Evolutionary conservation across 805 yeast species (phyloP).

Genomic region (Saccharomyces paradoxus): DNA sequence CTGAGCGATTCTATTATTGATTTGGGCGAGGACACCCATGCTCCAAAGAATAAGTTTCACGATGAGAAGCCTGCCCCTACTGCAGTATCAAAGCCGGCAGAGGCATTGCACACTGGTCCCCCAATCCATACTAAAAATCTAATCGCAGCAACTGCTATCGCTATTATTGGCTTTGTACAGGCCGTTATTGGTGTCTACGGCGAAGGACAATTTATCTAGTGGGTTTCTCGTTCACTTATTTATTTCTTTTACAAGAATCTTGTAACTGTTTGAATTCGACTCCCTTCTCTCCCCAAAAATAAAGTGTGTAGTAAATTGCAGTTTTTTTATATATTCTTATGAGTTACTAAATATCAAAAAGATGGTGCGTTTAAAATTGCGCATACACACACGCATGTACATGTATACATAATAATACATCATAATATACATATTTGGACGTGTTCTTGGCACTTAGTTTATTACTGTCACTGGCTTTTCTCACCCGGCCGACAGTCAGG

Average conservation of each 20-base stretch:
- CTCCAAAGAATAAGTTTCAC: slow-evolving; percentile 2
- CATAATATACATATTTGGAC: not conserved
- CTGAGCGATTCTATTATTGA: slow-evolving; percentile 24
- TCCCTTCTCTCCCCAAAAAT: not conserved
- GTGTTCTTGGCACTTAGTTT: not conserved
- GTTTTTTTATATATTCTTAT: not conserved
- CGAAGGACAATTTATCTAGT: slow-evolving; percentile 22
- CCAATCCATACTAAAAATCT: slow-evolving; percentile 7
- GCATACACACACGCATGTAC: not conserved
- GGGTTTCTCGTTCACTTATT: not conserved
- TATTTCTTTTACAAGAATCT: not conserved
- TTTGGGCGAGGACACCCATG: slow-evolving; percentile 12
- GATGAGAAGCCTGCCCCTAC: not conserved
- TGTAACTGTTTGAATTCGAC: not conserved
- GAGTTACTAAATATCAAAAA: not conserved
- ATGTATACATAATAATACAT: not conserved
- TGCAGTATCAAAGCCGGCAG: not conserved
- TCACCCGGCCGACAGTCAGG: not conserved
- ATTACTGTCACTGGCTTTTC: not conserved
- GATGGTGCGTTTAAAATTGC: not conserved
- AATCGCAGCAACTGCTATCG: slow-evolving; percentile 10
- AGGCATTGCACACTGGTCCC: not conserved
- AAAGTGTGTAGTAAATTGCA: not conserved
- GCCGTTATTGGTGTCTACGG: slow-evolving; percentile 30
- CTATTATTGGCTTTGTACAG: slow-evolving; percentile 20